A percentile compares a stretch with the other conserved stretches of the same genome.
These are phyloP conservation scores for Sindora glabra DNA, from an alignment of 306 rosid genomes.

Conservation along the genomic window DNA sequence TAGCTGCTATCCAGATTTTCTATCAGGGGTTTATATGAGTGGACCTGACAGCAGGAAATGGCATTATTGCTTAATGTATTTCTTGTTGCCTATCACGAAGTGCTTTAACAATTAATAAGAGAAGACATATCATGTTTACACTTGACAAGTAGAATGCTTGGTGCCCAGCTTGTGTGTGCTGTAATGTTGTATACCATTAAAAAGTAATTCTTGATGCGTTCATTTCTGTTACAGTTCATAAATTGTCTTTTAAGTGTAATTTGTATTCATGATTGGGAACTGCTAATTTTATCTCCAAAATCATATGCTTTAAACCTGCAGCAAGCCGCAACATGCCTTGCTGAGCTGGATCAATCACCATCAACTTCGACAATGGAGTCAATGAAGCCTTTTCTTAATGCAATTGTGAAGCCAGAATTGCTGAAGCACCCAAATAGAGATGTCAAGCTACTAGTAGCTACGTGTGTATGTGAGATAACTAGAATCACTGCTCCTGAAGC, in stretches of 20 bases:
- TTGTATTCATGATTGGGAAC: slow-evolving; percentile 13
- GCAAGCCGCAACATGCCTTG: slow-evolving; percentile 84
- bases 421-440: slow-evolving; percentile 93
- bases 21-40: background rate
- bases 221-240: background rate
- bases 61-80: background rate
- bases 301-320: slow-evolving; percentile 35
- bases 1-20: background rate
- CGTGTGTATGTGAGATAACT: slow-evolving; percentile 92
- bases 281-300: background rate
- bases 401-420: slow-evolving; percentile 77
- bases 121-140: no score
- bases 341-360: slow-evolving; percentile 93
- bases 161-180: background rate
- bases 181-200: background rate
- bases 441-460: slow-evolving; percentile 92
- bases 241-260: slow-evolving; percentile 2
- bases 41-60: background rate
- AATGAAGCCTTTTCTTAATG: slow-evolving; percentile 76
- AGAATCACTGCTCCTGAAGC: slow-evolving; percentile 99
- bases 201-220: background rate
- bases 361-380: slow-evolving; percentile 61
- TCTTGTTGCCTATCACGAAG: background rate
- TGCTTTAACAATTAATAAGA: background rate
- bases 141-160: slow-evolving; percentile 25